Conservation (phyloP, 1,284 basidiomycete species). For the Takashimella tepidaria region DNA sequence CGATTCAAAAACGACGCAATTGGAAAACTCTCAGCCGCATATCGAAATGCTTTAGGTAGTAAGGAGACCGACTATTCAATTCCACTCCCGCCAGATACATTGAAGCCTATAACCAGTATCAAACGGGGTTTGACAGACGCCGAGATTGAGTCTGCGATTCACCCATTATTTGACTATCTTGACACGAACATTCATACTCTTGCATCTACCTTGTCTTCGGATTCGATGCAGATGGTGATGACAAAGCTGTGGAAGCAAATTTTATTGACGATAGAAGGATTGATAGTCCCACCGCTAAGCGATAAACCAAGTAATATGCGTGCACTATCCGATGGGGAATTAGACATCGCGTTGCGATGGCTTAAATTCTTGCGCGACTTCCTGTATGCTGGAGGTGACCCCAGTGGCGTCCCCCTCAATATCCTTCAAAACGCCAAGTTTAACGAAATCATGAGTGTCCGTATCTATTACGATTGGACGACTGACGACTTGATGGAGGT, state of each 20-base stretch:
- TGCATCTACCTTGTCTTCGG: slow-evolving; percentile 76
- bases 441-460: slow-evolving; percentile 81
- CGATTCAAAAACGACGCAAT: slow-evolving; percentile 50
- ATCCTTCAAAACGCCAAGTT: slow-evolving; percentile 94
- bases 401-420: slow-evolving; percentile 73
- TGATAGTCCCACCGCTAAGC: slow-evolving; percentile 87
- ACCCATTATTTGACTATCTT: slow-evolving; percentile 92
- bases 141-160: slow-evolving; percentile 90
- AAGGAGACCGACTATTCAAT: slow-evolving; percentile 61
- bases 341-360: slow-evolving; percentile 98
- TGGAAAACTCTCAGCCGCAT: slow-evolving; percentile 70
- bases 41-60: slow-evolving; percentile 64
- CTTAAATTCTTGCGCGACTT: slow-evolving; percentile 92
- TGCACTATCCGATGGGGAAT: slow-evolving; percentile 86
- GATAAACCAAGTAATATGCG: slow-evolving; percentile 87
- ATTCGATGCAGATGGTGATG: slow-evolving; percentile 91
- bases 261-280: slow-evolving; percentile 73
- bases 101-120: slow-evolving; percentile 40
- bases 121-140: slow-evolving; percentile 75
- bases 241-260: slow-evolving; percentile 96
- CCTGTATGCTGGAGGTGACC: slow-evolving; percentile 91
- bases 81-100: slow-evolving; percentile 63
- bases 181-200: slow-evolving; percentile 89
- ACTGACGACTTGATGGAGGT: slow-evolving; percentile 87
- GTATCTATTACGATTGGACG: slow-evolving; percentile 89